Percentiles rank a stretch among this genome's conserved stretches.
Evolutionary conservation across 805 yeast species (phyloP).

Genomic region (Schizosaccharomyces lindneri): DNA sequence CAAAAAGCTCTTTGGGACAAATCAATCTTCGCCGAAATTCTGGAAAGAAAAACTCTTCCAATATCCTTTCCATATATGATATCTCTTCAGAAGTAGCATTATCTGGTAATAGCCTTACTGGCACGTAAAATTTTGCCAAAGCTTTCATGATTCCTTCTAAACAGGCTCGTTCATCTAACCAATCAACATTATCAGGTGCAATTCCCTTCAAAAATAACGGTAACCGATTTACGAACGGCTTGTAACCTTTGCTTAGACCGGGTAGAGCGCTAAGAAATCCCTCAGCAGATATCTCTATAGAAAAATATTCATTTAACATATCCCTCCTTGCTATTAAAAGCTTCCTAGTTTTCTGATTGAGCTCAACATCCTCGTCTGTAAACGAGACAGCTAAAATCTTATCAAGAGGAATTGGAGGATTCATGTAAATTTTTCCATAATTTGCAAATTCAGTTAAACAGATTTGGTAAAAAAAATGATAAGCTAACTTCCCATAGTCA

Average conservation of each 20-base stretch:
- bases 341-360: neutral
- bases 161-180: conserved; percentile 45
- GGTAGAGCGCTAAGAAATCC: conserved; percentile 32
- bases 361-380: conserved; percentile 5
- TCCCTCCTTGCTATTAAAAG: conserved; percentile 29
- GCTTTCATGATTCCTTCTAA: conserved; percentile 39
- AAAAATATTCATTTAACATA: conserved; percentile 66
- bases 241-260: conserved; percentile 34
- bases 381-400: neutral
- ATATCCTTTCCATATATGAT: conserved; percentile 11
- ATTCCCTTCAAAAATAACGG: conserved; percentile 41
- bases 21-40: conserved; percentile 33
- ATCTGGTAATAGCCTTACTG: conserved; percentile 18
- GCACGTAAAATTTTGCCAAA: conserved; percentile 48
- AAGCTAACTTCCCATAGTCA: conserved; percentile 38
- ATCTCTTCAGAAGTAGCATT: conserved; percentile 10
- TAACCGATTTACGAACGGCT: conserved; percentile 38
- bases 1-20: conserved; percentile 28
- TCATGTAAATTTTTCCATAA: conserved; percentile 27
- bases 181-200: conserved; percentile 21
- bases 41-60: conserved; percentile 46
- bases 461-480: conserved; percentile 57
- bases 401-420: conserved; percentile 4
- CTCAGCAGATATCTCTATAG: conserved; percentile 17
- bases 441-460: conserved; percentile 58